phyloP scores from a whole-genome alignment of 2,329 filamentous ascomycete genomes.

The Paraphaeosphaeria sporulosa region DNA sequence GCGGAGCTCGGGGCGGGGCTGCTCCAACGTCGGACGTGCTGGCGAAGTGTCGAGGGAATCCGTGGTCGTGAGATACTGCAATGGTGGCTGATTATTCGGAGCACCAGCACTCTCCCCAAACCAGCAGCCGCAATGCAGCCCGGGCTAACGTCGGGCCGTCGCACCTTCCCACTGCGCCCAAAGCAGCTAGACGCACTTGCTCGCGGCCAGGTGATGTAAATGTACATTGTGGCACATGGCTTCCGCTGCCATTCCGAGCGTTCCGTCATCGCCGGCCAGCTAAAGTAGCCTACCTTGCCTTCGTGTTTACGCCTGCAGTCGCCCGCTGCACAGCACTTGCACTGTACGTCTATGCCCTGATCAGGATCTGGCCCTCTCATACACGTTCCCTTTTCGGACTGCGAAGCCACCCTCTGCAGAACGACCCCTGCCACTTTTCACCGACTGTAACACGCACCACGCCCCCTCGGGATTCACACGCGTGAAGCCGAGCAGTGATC shows the following conservation, averaged over 20 bases:
- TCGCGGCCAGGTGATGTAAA: not conserved
- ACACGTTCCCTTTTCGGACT: slow-evolving; percentile 4
- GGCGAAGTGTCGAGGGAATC: not conserved
- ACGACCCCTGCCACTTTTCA: slow-evolving; percentile 5
- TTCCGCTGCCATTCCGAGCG: slow-evolving; percentile 14
- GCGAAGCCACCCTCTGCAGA: slow-evolving; percentile 6
- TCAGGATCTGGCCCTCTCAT: not conserved
- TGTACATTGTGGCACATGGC: not conserved
- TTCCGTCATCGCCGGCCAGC: slow-evolving; percentile 14
- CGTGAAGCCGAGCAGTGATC: slow-evolving; percentile 23
- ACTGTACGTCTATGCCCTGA: not conserved
- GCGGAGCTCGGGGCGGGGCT: slow-evolving; percentile 9
- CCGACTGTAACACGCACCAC: slow-evolving; percentile 16
- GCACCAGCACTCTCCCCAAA: not conserved
- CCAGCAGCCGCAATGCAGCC: slow-evolving; percentile 14
- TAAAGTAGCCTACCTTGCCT: not conserved
- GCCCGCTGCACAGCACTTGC: not conserved
- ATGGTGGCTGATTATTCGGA: slow-evolving; percentile 16
- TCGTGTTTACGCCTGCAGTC: not conserved
- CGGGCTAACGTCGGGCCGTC: slow-evolving; percentile 11
- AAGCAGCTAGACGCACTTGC: not conserved
- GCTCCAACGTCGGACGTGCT: not conserved
- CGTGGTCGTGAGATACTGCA: not conserved
- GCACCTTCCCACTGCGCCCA: not conserved
- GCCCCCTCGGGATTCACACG: slow-evolving; percentile 8